Base-by-base conservation (phyloP, 1,284 basidiomycete species). In the Naganishia sp. region DNA sequence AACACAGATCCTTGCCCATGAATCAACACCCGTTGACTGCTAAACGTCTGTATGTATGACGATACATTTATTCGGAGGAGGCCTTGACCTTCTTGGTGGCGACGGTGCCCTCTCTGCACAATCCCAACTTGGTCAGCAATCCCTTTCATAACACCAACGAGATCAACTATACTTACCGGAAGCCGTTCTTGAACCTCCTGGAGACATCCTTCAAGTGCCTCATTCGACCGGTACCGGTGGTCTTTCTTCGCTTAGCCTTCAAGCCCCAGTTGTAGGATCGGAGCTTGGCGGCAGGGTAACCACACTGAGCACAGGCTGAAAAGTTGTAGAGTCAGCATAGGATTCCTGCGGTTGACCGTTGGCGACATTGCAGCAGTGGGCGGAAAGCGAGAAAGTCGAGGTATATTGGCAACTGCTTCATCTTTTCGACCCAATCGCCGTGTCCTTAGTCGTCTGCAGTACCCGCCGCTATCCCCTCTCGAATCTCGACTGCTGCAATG, bases 231-330 rank as follows among this genome's bases (percentile, higher is more conserved):
- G 95, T 94, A 74, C 95, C 95, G 72, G 78, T 94, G 65, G 94
- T 96, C 88, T 96, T 95, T 88, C 95, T 89, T 84, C 95, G 89
- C 88, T 98, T 97, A 69, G 94, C 95, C 87, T 99, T 99, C 81
- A 89, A 86, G 74, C 93, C 92, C 95, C 95, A 99, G 83, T 98
- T 90, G 83, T 88, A 98, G 75, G 91, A 94, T 78, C 95, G 88
- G 77, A 94, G 84, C 84, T 94, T 98, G 70, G 95, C 94, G 68
- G 92, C 84, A 65, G 95, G 95, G 84, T 94, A 98, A 68, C 95
- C 96, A 81, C 96, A 98, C 79, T 92, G 89, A 61, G 89, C 90
- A 82, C 95, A 99, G 72, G 88, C 92, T 94, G 72, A 54, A 36
- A n/a, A 44, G 54, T 49, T 18, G 10, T 21, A 49, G 39, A 56